Evolutionary conservation across 805 yeast genomes (phyloP).

Genomic region (Starmerella cellae): DNA sequence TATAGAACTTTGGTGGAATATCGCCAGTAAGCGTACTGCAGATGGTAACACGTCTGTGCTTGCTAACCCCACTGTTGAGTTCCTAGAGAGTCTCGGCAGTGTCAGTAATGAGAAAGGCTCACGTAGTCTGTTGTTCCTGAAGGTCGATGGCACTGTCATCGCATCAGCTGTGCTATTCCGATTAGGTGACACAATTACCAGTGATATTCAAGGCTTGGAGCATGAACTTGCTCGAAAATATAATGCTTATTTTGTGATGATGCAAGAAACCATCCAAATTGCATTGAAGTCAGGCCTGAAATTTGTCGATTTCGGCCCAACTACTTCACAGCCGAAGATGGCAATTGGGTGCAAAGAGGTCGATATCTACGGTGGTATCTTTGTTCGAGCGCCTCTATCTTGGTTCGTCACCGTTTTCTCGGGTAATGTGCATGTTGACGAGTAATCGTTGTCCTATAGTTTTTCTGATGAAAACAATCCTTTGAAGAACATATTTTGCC

Average conservation of each 20-base stretch:
- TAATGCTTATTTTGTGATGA: conserved; percentile 37
- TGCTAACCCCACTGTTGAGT: conserved; percentile 27
- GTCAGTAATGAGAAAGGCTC: conserved; percentile 22
- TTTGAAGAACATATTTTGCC: too few relatives aligned
- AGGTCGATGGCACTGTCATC: conserved; percentile 29
- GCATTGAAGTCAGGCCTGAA: conserved; percentile 30
- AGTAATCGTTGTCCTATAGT: too few relatives aligned
- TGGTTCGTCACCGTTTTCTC: conserved; percentile 20
- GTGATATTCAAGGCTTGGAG: conserved; percentile 35
- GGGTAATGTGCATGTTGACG: conserved; percentile 19
- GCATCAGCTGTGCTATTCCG: conserved; percentile 34
- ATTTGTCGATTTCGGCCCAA: conserved; percentile 37
- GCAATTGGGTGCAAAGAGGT: conserved; percentile 32
- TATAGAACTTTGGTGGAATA: conserved; percentile 31
- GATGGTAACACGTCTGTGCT: conserved; percentile 32
- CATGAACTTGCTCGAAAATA: conserved; percentile 31
- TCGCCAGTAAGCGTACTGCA: conserved; percentile 30
- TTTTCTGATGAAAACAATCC: too few relatives aligned
- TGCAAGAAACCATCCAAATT: conserved; percentile 34
- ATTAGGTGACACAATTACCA: conserved; percentile 34
- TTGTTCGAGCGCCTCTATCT: conserved; percentile 23
- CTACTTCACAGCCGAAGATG: conserved; percentile 34
- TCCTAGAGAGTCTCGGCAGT: conserved; percentile 27
- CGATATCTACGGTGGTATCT: conserved; percentile 31
- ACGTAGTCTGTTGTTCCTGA: conserved; percentile 30